phyloP scores from a whole-genome alignment of 306 rosid genomes.

The Rubus parviflorus region DNA sequence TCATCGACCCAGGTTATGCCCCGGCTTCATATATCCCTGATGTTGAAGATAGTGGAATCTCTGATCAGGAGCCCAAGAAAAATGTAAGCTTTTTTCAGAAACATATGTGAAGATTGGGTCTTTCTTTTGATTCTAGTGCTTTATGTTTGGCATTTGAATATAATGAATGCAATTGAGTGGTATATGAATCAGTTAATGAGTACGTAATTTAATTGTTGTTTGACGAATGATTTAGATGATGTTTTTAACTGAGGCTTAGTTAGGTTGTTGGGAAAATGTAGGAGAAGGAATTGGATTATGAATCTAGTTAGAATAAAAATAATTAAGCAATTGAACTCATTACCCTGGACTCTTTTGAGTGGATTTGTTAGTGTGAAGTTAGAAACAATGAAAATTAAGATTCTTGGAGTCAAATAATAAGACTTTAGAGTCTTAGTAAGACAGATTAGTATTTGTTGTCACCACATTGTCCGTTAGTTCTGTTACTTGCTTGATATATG shows the following conservation, averaged over 20 bases:
- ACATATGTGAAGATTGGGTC: slow-evolving; percentile 1
- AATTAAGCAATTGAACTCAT: not conserved
- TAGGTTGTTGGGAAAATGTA: not conserved
- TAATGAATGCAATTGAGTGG: not conserved
- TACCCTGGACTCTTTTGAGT: not conserved
- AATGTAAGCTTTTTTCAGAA: slow-evolving; percentile 46
- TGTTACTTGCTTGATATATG: not conserved
- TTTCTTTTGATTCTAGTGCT: slow-evolving; percentile 9
- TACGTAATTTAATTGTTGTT: not conserved
- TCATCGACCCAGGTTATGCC: slow-evolving; percentile 70
- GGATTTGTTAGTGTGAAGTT: not conserved
- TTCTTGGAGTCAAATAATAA: not conserved
- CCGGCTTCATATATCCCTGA: slow-evolving; percentile 82
- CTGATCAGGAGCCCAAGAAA: slow-evolving; percentile 40
- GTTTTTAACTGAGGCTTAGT: not conserved
- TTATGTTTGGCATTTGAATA: slow-evolving; percentile 22
- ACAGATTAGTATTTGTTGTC: not conserved
- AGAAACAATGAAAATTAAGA: not conserved
- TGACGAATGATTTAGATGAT: not conserved
- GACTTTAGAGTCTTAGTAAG: not conserved
- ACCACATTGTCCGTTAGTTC: not conserved
- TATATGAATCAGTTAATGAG: not conserved
- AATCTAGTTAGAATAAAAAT: not conserved
- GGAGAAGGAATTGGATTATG: slow-evolving; percentile 6
- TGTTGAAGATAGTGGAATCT: slow-evolving; percentile 44